Base-by-base conservation (phyloP, 1,284 basidiomycete species). In the Sporisorium reilianum region DNA sequence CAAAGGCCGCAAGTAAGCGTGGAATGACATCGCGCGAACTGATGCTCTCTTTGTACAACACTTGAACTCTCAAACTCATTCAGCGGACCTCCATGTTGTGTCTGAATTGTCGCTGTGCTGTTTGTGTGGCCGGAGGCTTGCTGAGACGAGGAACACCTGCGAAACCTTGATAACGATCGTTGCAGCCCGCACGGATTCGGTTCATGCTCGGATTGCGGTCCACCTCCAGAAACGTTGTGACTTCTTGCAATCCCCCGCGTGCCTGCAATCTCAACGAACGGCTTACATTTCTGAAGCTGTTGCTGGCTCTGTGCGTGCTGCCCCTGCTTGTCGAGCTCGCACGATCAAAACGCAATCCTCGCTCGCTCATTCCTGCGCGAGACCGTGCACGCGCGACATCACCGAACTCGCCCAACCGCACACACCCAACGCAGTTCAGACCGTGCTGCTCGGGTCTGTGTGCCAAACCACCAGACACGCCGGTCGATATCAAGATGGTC, bases 1-100 rank as follows among this genome's bases (percentile, higher is more conserved):
- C 55, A 83, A 83, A 55, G 75, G 78, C 28, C 65, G 66, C 44
- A 82, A 80, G 65, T 80, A 56, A 58, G 25, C 16, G 26, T 20
- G 28, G 23, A 34, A 18, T 16, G 20, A 40, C 20, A 4, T n/a
- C 25, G 23, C 25, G n/a, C n/a, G n/a, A n/a, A n/a, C n/a, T n/a
- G n/a, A n/a, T n/a, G n/a, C n/a, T 7, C 36, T 14, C 26, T 44
- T 56, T 60, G 57, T 62, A 61, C 46, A 70, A 64, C 57, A 70
- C 32, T 48, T 20, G 26, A 42, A 6, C n/a, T 30, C 44, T 14
- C 9, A 32, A 28, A 44, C 50, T 38, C 20, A 44, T 16, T 25
- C 28, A 6, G 38, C 22, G 55, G 22, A 57, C 9, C 25, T 48
- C 7, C 20, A 11, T n/a, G n/a, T 12, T 30, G 6, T 5, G 10